A percentile compares a stretch with the other conserved stretches of the same genome.
These are phyloP conservation scores for Pythium aristosporum DNA, from an alignment of 352 stramenopile species.

Conservation along the genomic window DNA sequence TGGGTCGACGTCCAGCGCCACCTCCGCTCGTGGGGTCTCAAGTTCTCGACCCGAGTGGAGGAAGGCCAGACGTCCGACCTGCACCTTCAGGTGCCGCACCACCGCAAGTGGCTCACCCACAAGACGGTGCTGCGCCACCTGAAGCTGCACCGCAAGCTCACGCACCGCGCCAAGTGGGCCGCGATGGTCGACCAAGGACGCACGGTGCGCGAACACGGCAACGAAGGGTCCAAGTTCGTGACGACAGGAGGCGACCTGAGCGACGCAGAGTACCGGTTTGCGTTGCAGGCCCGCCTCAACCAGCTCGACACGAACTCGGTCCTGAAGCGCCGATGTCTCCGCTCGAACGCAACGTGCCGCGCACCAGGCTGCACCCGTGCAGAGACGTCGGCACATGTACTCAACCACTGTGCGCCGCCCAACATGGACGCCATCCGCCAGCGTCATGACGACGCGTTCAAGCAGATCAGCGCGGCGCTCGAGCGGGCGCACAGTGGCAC, in stretches of 20 bases:
- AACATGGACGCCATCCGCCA: slow-evolving; percentile 5
- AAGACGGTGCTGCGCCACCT: slow-evolving; percentile 2
- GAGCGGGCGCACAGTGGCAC: not conserved
- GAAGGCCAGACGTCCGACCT: not conserved
- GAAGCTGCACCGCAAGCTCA: not conserved
- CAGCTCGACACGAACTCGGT: slow-evolving; percentile 14
- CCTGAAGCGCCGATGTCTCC: slow-evolving; percentile 11
- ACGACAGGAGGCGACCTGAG: not conserved
- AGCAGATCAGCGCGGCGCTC: not conserved
- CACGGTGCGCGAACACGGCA: not conserved
- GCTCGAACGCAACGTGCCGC: slow-evolving; percentile 1
- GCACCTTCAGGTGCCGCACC: not conserved
- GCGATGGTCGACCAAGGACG: not conserved
- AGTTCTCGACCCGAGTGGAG: not conserved
- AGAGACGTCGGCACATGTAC: slow-evolving; percentile 17
- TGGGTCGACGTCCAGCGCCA: not conserved
- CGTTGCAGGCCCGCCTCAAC: slow-evolving; percentile 15
- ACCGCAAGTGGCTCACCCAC: not conserved
- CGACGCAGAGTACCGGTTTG: slow-evolving; percentile 13
- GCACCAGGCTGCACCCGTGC: not conserved
- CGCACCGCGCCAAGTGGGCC: not conserved
- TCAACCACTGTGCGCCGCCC: slow-evolving; percentile 6
- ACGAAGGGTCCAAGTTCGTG: not conserved
- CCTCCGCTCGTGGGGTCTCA: not conserved
- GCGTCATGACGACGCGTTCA: slow-evolving; percentile 6